Conservation (phyloP, 169 alveolate genomes). For the Plasmodium gallinaceum region DNA sequence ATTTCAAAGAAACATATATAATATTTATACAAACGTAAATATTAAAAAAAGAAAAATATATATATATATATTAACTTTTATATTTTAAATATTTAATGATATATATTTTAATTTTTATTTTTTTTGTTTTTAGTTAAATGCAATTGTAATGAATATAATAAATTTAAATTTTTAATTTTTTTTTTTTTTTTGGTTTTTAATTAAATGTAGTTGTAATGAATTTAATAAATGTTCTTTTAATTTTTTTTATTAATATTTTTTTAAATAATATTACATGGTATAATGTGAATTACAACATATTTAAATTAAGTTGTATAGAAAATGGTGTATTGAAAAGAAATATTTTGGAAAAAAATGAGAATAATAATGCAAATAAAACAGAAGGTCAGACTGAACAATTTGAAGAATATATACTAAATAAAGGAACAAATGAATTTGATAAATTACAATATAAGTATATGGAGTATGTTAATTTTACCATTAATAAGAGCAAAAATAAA, state of each 20-base stretch:
- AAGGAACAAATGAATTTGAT: conserved; percentile 63
- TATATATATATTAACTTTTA: too few species aligned
- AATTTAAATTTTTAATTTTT: not conserved
- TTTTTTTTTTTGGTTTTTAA: conserved; percentile 20
- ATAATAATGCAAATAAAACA: conserved; percentile 18
- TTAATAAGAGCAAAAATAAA: conserved; percentile 35
- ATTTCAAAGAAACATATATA: too few species aligned
- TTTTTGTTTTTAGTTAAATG: too few species aligned
- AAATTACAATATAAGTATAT: conserved; percentile 48
- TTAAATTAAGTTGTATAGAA: not conserved
- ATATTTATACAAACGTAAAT: too few species aligned
- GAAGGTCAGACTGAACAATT: conserved; percentile 32
- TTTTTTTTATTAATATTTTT: conserved; percentile 18
- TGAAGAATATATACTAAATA: conserved; percentile 23
- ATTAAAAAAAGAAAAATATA: too few species aligned
- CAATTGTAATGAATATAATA: too few species aligned
- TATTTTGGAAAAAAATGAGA: conserved; percentile 12
- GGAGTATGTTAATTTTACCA: conserved; percentile 59
- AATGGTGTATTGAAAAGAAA: conserved; percentile 22
- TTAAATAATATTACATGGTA: conserved; percentile 20
- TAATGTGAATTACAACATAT: not conserved
- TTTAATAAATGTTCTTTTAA: conserved; percentile 37
- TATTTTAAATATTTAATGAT: too few species aligned
- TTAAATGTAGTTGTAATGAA: conserved; percentile 75
- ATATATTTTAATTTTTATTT: too few species aligned